Conservation (phyloP, 2,329 filamentous ascomycete species). For the Waltergamsia citrina region DNA sequence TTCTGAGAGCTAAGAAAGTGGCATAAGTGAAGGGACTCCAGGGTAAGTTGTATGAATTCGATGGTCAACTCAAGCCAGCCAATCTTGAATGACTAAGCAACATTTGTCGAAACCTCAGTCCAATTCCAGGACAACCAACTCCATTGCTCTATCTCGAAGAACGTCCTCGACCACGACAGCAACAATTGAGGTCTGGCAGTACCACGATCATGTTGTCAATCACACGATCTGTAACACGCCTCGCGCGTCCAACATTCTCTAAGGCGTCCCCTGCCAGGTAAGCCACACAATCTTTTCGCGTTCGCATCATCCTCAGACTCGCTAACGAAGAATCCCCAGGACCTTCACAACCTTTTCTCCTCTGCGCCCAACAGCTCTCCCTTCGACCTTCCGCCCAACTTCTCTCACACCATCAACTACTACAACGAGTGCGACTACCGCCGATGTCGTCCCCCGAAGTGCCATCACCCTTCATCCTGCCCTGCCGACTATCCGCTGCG, state of each 20-base stretch:
- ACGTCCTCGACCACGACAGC: too few relatives aligned
- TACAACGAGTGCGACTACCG: constrained; percentile 10
- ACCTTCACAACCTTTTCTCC: constrained; percentile 38
- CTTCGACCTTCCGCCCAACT: constrained; percentile 20
- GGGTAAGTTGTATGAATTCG: too few relatives aligned
- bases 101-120: too few relatives aligned
- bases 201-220: too few relatives aligned
- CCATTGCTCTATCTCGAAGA: too few relatives aligned
- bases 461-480: constrained; percentile 44
- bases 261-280: background rate
- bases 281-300: background rate
- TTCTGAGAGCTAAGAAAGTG: too few relatives aligned
- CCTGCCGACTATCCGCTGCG: constrained; percentile 46
- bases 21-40: too few relatives aligned
- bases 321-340: constrained; percentile 14
- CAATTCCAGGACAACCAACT: too few relatives aligned
- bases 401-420: constrained; percentile 12
- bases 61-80: too few relatives aligned
- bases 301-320: background rate
- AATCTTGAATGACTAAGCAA: too few relatives aligned
- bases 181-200: too few relatives aligned
- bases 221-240: constrained; percentile 4
- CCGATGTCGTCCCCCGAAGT: constrained; percentile 34
- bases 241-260: constrained; percentile 3
- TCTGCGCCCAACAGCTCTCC: constrained; percentile 36